Base-by-base conservation (phyloP, 305 asterid species). In the Withania somnifera region DNA sequence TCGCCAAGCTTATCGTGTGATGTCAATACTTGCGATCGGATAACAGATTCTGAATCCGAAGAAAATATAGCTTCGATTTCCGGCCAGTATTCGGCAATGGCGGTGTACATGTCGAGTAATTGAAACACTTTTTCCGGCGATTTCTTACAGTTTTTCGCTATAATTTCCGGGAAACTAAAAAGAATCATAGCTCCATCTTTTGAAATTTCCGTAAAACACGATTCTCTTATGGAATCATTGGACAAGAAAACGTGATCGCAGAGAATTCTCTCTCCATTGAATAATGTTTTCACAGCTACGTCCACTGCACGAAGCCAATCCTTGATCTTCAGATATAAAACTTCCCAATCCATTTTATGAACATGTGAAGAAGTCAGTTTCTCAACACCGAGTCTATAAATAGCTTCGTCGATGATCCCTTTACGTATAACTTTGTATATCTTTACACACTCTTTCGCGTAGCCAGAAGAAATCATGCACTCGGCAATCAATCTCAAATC, bases 381-480 rank as follows among this genome's bases (percentile, higher is more conserved):
- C 83, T 89, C 95, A 20, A 95, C 94, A 17, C 95, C 96, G 11
- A 95, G 97, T 87, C 82, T 91, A 82, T 88, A 91, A 30, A 95
- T 91, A 3, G 94, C 93, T 83, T 95, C 99, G 79, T 93, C 99
- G 0, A 95, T 93, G 3, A 95, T 92, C 40, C 97, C 93, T 88
- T 95, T 95, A 32, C 98, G 93, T 6, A 95, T 89, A 24, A 88
- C 81, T 40, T 79, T 91, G 88, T 95, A 95, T 0, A 92, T 90
- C 17, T 90, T 88, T 79, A 92, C 73, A 52, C 98, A 95, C 50
- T 95, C 98, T 40, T 90, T 91, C 0, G 88, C 88, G 71, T 93
- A 91, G 4, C 98, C 98, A 1, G 90, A 81, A 13, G 94, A 88
- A 11, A 91, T 95, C 98, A 93, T 95, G 52, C 98, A 95, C 24